A percentile compares a stretch with the other conserved stretches of the same genome.
Evolutionary conservation across 768 basidiomycete genomes (phyloP).

Genomic region (Butyriboletus loyo): DNA sequence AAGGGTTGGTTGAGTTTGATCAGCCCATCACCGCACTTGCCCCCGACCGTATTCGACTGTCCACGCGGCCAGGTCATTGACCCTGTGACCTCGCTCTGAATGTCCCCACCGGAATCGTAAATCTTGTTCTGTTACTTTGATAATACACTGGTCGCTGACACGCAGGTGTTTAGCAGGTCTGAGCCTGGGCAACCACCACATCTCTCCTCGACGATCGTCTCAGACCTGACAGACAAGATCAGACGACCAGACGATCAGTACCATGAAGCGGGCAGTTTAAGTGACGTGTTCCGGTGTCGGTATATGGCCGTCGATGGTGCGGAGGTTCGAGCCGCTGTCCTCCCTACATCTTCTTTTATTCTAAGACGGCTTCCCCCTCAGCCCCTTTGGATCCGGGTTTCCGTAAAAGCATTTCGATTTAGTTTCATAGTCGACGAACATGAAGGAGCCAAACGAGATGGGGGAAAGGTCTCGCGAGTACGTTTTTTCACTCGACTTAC

Average conservation of each 20-base stretch:
- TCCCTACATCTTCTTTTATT: neutral
- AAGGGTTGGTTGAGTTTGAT: too few species aligned
- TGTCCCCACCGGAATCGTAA: too few species aligned
- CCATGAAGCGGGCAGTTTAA: conserved; percentile 1
- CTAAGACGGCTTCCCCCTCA: too few species aligned
- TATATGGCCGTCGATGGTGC: neutral
- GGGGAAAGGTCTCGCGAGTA: neutral
- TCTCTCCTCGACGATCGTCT: neutral
- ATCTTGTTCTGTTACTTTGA: too few species aligned
- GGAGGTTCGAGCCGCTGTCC: neutral
- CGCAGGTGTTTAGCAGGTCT: neutral
- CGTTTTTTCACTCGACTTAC: neutral
- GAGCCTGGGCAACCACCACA: too few species aligned
- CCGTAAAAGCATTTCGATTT: conserved; percentile 8
- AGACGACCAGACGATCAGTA: neutral
- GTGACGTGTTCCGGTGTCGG: conserved; percentile 6
- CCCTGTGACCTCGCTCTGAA: too few species aligned
- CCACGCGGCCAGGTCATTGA: too few species aligned
- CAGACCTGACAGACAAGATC: neutral
- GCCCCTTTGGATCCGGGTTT: conserved; percentile 8
- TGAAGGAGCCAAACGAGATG: neutral
- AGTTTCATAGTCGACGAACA: conserved; percentile 1
- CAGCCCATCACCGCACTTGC: too few species aligned
- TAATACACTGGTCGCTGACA: too few species aligned
- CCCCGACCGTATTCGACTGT: too few species aligned